phyloP scores from a whole-genome alignment of 2,329 filamentous ascomycete genomes.

The Aspergillus sclerotialis region DNA sequence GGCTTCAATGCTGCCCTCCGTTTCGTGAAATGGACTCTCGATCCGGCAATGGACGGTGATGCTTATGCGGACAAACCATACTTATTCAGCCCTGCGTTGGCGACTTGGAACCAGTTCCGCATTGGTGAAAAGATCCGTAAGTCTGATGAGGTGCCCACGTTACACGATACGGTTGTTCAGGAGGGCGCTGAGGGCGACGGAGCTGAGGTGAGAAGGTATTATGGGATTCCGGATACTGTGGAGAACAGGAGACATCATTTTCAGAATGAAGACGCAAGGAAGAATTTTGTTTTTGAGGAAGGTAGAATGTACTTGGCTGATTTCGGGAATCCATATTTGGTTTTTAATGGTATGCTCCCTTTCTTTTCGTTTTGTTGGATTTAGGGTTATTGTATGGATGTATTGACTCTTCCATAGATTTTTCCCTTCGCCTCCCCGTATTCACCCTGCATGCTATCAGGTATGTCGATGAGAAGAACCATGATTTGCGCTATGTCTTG shows the following conservation, averaged over 20 bases:
- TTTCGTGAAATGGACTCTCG: constrained; percentile 83
- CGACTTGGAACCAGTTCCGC: constrained; percentile 69
- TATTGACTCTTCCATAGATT: constrained; percentile 16
- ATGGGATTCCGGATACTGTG: constrained; percentile 47
- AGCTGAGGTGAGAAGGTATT: constrained; percentile 39
- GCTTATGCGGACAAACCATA: constrained; percentile 80
- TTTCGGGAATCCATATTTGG: constrained; percentile 89
- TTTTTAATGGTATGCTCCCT: constrained; percentile 59
- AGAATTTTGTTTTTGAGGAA: constrained; percentile 54
- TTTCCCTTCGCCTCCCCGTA: constrained; percentile 32
- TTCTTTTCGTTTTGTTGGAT: background rate
- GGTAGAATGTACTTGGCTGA: constrained; percentile 58
- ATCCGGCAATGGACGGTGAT: constrained; percentile 85
- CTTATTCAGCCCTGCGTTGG: constrained; percentile 74
- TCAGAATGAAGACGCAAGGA: constrained; percentile 48
- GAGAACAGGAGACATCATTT: constrained; percentile 56
- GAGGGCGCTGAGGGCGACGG: constrained; percentile 57
- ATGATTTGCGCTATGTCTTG: constrained; percentile 84
- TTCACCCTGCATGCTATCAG: constrained; percentile 29
- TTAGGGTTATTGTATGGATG: no score
- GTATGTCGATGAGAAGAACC: constrained; percentile 59
- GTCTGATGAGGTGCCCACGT: constrained; percentile 21
- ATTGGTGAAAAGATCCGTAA: constrained; percentile 47
- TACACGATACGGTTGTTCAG: constrained; percentile 51
- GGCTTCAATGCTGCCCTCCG: constrained; percentile 79